Evolutionary conservation across 371 early-diverging fungal genomes (phyloP).

Genomic region (Funneliformis caledonium): DNA sequence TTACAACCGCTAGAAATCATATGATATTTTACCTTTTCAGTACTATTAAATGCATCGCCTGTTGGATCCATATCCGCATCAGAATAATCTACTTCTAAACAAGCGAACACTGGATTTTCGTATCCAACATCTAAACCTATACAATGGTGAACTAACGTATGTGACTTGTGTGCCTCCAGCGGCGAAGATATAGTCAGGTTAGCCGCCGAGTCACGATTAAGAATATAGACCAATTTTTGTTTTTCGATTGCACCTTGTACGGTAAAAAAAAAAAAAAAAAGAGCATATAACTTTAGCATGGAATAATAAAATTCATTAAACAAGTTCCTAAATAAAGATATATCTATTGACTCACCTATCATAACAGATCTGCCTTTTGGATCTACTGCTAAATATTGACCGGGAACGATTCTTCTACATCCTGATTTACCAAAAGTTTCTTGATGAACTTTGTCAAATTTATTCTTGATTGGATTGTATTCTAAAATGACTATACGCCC

Average conservation of each 20-base stretch:
- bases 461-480: constrained; percentile 76
- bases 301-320: not conserved
- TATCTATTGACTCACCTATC: constrained; percentile 64
- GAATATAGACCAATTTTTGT: constrained; percentile 93
- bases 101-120: constrained; percentile 97
- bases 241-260: constrained; percentile 84
- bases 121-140: constrained; percentile 96
- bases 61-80: constrained; percentile 85
- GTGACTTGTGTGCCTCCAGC: constrained; percentile 89
- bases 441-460: constrained; percentile 85
- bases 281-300: not conserved
- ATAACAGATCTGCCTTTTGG: constrained; percentile 96
- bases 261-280: not conserved
- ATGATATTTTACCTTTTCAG: constrained; percentile 64
- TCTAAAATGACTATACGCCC: constrained; percentile 92
- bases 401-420: constrained; percentile 88
- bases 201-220: constrained; percentile 90
- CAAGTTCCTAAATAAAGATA: not conserved
- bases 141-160: constrained; percentile 75
- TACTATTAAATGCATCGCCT: constrained; percentile 73
- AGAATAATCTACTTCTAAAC: constrained; percentile 85
- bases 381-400: constrained; percentile 94
- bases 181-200: constrained; percentile 93
- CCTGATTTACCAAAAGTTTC: constrained; percentile 98
- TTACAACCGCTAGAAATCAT: not conserved